Base-by-base conservation (phyloP, 805 yeast genomes). In the Kuraishia piskuri region DNA sequence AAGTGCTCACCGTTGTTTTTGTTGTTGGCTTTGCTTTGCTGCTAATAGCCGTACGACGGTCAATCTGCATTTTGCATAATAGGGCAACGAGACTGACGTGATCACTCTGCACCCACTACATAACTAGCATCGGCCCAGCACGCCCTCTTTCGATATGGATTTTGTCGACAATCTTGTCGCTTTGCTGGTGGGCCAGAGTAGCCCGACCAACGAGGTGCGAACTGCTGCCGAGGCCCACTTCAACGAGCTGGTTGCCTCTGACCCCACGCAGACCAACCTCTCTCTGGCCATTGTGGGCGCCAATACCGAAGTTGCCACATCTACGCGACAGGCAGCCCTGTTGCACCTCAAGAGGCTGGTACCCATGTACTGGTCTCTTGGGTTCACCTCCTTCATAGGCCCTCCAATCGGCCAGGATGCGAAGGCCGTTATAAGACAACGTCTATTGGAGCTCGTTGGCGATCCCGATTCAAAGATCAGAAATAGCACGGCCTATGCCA, bases 321-420 rank as follows among this genome's bases (percentile, higher is more conserved):
- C 76, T 3, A 54, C 74, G 0, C 72, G 86, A 59, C 96, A 86
- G 64, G 74, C 86, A 47, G 77, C 86, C 17, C 66, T 90, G 45
- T 68, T 89, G 36, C 83, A 86, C 56, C 65, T 88, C 58, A 85
- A 87, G 61, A 74, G 86, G 52, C 65, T 85, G 19, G 85, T 88
- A 1, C 86, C 90, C 0, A 70, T 75, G 59, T 82, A 78, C 61
- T 91, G 98, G 98, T 82, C 90, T 17, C 79, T 90, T 7, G 96
- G 88, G 0, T 90, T 90, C 65, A 83, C 79, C 52, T 83, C 88
- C 17, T 91, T 80, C 64, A 66, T 71, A 19, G 95, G 95, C 0
- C 83, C 84, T 0, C 82, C 88, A 0, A 66, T 89, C 12, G 63
- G 69, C 10, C 81, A 76, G 50, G 78, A 75, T 0, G 68, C 74